These are phyloP conservation scores for Aquilaria sinensis DNA, from an alignment of 345 rosid species.

Conservation along the genomic window DNA sequence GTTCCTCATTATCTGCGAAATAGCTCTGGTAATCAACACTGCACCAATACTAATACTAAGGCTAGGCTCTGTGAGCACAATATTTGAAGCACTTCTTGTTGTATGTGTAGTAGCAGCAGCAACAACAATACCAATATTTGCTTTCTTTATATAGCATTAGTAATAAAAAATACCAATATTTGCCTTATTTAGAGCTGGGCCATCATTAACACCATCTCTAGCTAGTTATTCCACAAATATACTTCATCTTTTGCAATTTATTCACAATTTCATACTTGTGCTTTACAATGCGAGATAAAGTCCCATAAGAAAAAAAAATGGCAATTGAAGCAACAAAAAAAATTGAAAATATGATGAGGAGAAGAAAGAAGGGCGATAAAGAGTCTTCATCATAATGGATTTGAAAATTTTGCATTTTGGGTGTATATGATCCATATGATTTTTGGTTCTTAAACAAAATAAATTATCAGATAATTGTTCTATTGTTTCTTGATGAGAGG, in stretches of 20 bases:
- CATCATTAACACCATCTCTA: slow-evolving; percentile 91
- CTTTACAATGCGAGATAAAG: slow-evolving; percentile 27
- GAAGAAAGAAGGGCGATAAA: too few relatives aligned
- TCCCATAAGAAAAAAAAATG: not conserved
- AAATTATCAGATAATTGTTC: too few relatives aligned
- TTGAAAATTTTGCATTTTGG: too few relatives aligned
- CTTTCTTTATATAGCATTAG: too few relatives aligned
- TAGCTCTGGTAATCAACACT: slow-evolving; percentile 73
- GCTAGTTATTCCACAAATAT: slow-evolving; percentile 93
- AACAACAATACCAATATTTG: slow-evolving; percentile 85
- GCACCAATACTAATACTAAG: slow-evolving; percentile 80
- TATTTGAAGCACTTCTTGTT: slow-evolving; percentile 67
- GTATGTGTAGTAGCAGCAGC: slow-evolving; percentile 89
- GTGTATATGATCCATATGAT: too few relatives aligned
- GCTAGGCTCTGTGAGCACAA: slow-evolving; percentile 70
- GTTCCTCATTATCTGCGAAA: slow-evolving; percentile 90
- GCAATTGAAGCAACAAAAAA: too few relatives aligned
- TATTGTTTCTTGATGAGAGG: too few relatives aligned
- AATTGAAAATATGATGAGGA: too few relatives aligned
- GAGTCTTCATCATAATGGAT: too few relatives aligned
- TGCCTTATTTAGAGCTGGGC: slow-evolving; percentile 85
- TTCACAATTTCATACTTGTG: slow-evolving; percentile 92
- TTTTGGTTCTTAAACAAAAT: too few relatives aligned
- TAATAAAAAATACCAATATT: too few relatives aligned
- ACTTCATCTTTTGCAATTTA: slow-evolving; percentile 74